Percentiles rank a stretch among this genome's conserved stretches.
These are phyloP conservation scores for Xylariomycetidae sp. DNA, from an alignment of 2,329 filamentous ascomycete genomes.

Conservation along the genomic window DNA sequence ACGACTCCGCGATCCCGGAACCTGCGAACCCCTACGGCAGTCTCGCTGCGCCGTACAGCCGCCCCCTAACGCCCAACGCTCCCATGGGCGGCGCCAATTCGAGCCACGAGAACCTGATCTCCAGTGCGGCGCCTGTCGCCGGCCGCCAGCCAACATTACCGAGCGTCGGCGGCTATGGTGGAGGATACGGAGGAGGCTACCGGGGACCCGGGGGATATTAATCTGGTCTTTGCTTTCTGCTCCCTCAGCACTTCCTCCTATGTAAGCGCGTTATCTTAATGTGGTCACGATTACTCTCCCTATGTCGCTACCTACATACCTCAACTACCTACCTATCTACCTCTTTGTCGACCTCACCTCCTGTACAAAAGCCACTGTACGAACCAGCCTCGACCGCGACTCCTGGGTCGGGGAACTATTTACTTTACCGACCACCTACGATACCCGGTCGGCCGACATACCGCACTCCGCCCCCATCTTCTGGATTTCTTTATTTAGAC, in stretches of 20 bases:
- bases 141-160: conserved; percentile 31
- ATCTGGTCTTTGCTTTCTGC: conserved; percentile 1
- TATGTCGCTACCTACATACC: conserved; percentile 1
- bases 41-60: conserved; percentile 21
- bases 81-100: conserved; percentile 23
- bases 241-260: not conserved
- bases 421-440: too few relatives aligned
- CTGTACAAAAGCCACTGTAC: not conserved
- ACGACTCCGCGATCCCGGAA: conserved; percentile 17
- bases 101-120: conserved; percentile 33
- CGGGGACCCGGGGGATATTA: conserved; percentile 11
- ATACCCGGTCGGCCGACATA: too few relatives aligned
- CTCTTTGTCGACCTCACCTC: not conserved
- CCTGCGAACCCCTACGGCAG: conserved; percentile 20
- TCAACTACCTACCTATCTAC: not conserved
- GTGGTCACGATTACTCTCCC: conserved; percentile 7
- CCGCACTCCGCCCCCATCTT: too few relatives aligned
- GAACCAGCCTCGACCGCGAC: too few relatives aligned
- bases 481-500: too few relatives aligned
- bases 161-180: conserved; percentile 17
- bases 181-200: conserved; percentile 13
- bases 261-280: conserved; percentile 4
- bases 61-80: conserved; percentile 32
- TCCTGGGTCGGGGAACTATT: too few relatives aligned
- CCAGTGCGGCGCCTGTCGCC: conserved; percentile 35